Percentiles rank a stretch among this genome's conserved stretches.
Evolutionary conservation across 2,329 filamentous ascomycete species (phyloP).

Genomic region (Ophiostoma piceae): DNA sequence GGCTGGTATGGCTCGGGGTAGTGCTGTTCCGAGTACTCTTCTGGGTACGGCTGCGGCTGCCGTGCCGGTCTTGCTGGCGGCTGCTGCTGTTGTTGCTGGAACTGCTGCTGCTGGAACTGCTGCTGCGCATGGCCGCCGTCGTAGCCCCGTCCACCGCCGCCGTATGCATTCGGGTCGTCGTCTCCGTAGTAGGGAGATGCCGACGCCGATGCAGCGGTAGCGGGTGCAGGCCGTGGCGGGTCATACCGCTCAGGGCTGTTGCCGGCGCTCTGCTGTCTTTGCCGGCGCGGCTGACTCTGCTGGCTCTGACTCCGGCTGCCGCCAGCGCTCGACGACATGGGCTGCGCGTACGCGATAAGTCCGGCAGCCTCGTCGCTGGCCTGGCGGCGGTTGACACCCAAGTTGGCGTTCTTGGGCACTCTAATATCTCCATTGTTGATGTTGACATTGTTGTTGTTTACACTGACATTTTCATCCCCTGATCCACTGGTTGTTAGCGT

Average conservation of each 20-base stretch:
- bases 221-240: not conserved
- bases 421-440: not conserved
- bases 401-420: not conserved
- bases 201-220: not conserved
- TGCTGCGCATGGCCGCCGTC: not conserved
- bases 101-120: not conserved
- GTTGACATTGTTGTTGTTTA: not conserved
- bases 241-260: conserved; percentile 23
- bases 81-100: not conserved
- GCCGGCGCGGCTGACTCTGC: not conserved
- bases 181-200: not conserved
- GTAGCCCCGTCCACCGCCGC: conserved; percentile 4
- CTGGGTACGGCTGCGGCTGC: not conserved
- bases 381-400: conserved; percentile 20
- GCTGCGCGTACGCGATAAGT: conserved; percentile 37
- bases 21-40: conserved; percentile 22
- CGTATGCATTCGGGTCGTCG: conserved; percentile 1
- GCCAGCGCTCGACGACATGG: conserved; percentile 28
- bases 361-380: conserved; percentile 32
- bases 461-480: not conserved
- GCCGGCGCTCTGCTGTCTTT: conserved; percentile 8
- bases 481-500: conserved; percentile 21
- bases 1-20: not conserved
- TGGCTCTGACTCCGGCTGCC: not conserved
- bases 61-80: too few relatives aligned